Percentiles rank a stretch among this genome's conserved stretches.
Conservation (phyloP, 2,329 filamentous ascomycete genomes). For the Proliferodiscus dingleyae region DNA sequence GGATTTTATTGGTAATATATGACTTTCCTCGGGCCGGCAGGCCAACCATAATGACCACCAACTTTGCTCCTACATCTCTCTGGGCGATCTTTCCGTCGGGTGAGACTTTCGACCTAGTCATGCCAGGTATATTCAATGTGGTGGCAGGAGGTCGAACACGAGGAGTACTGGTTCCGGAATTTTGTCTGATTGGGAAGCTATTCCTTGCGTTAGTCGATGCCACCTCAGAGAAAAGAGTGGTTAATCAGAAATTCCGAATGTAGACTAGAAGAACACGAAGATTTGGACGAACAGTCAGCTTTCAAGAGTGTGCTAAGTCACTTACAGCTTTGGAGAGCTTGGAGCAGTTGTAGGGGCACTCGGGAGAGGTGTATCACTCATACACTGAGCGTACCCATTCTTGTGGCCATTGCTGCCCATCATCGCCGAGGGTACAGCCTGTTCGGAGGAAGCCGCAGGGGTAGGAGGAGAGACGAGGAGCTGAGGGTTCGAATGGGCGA, state of each 20-base stretch:
- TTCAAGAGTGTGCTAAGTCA: too few relatives aligned
- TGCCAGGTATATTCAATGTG: slow-evolving; percentile 91
- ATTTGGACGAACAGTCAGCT: too few relatives aligned
- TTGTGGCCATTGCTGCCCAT: slow-evolving; percentile 4
- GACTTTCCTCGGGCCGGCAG: slow-evolving; percentile 93
- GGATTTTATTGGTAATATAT: slow-evolving; percentile 97
- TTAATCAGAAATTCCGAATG: neutral
- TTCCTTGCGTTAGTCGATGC: slow-evolving; percentile 5
- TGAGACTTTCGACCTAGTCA: slow-evolving; percentile 92
- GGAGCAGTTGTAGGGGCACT: slow-evolving; percentile 29
- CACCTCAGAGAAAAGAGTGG: neutral
- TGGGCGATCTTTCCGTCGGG: slow-evolving; percentile 92
- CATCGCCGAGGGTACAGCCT: slow-evolving; percentile 10
- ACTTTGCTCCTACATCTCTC: slow-evolving; percentile 89
- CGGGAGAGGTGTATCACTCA: slow-evolving; percentile 20
- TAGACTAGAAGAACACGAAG: slow-evolving; percentile 3
- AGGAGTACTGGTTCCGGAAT: slow-evolving; percentile 73
- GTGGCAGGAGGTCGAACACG: slow-evolving; percentile 78
- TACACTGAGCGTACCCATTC: slow-evolving; percentile 14
- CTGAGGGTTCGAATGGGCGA: neutral
- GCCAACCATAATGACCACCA: slow-evolving; percentile 98
- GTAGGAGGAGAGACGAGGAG: slow-evolving; percentile 9
- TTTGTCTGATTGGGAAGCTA: slow-evolving; percentile 65
- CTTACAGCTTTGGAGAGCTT: slow-evolving; percentile 31
- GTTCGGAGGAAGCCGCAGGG: slow-evolving; percentile 5